Base-by-base conservation (phyloP, 768 basidiomycete species). In the Boletus rubroflammeus region DNA sequence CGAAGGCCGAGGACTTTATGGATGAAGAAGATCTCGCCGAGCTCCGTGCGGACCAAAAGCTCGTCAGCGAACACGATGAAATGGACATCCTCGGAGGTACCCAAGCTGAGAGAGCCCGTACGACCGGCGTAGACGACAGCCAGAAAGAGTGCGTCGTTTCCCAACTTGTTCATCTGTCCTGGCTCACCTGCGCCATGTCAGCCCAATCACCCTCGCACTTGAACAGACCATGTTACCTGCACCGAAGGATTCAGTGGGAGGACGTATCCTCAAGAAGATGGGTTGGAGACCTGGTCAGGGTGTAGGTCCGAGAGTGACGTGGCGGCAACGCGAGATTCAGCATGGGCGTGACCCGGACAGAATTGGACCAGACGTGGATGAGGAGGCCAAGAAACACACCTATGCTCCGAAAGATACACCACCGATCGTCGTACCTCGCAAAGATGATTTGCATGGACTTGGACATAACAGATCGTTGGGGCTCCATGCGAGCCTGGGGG, bases 21-120 rank as follows among this genome's bases (percentile, higher is more conserved):
- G 97, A 99, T 73, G 97, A 98, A 40, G 97, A 99, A 72, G 97
- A 98, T 68, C 75, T 98, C 15, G 84, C 89, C 42, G 92, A 92
- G 57, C 70, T 89, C 55, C 82, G 79, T 32, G 91, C 93, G 38
- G 82, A 81, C 59, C 78, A 85, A 60, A 82, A 80, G 19, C 69
- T 97, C 9, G 82, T 93, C 4, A 87, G 90, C 64, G 88, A 86
- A 35, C 85, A 86, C 13, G 89, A 95, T 34, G 81, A 89, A 60
- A 87, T 86, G 79, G 83, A 88, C 59, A 72, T 85, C 41, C 68
- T 82, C 0, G 82, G 79, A n/a, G 80, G 79, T 0, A 81, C 81
- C 2, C 75, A 79, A 59, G 73, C 75, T 0, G 84, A 81, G 57
- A 65, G 70, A 36, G 57, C 67, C 35, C 64, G 57, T 15, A 64